These are phyloP conservation scores for Histomonas meleagridis DNA, from an alignment of 208 protist genomes.

Conservation along the genomic window DNA sequence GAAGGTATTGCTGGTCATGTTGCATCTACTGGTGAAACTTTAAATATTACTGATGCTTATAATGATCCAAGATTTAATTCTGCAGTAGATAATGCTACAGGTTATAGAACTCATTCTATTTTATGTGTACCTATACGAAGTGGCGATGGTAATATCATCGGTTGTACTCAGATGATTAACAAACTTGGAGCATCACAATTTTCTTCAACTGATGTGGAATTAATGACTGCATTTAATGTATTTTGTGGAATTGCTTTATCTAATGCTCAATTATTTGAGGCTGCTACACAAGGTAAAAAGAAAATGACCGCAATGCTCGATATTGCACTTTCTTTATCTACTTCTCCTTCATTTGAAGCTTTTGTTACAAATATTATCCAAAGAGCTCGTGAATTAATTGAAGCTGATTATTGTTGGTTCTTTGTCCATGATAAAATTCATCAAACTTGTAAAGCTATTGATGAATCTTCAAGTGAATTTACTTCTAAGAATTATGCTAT, in stretches of 20 bases:
- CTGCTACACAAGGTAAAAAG: conserved; percentile 1
- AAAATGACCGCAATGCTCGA: conserved; percentile 36
- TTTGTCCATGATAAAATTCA: background rate
- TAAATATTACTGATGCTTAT: conserved; percentile 55
- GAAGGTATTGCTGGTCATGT: conserved; percentile 48
- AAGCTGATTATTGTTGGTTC: conserved; percentile 6
- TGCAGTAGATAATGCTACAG: conserved; percentile 53
- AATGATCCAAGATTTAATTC: conserved; percentile 51
- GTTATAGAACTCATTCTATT: conserved; percentile 52
- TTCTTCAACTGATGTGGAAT: background rate
- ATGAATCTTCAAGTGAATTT: background rate
- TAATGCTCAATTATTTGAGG: background rate
- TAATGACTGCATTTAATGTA: conserved; percentile 34
- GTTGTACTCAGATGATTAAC: conserved; percentile 30
- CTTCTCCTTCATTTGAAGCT: background rate
- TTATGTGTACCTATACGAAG: conserved; percentile 52
- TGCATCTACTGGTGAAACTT: conserved; percentile 44
- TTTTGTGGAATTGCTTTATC: conserved; percentile 27
- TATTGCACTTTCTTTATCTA: background rate
- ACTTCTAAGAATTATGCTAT: background rate
- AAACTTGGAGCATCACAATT: background rate
- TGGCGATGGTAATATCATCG: background rate
- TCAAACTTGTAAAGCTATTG: background rate
- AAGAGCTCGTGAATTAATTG: conserved; percentile 5
- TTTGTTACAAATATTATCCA: conserved; percentile 1